Evolutionary conservation across 2,329 filamentous ascomycete genomes (phyloP).

Genomic region (Colletotrichum sp.): DNA sequence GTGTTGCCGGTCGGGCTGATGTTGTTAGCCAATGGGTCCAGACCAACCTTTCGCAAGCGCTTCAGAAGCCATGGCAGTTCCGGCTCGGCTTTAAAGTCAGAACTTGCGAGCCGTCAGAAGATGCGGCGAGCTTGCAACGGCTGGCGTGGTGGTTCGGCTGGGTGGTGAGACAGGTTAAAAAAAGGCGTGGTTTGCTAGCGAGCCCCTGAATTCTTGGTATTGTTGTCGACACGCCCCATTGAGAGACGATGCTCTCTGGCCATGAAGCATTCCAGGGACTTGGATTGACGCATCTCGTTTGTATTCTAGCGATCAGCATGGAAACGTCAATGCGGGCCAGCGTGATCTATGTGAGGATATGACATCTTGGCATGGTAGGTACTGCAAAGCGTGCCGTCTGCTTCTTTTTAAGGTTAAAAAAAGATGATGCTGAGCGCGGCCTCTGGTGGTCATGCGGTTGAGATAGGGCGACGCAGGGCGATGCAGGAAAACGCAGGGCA

Average conservation of each 20-base stretch:
- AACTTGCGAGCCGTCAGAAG: not conserved
- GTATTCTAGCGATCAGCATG: not conserved
- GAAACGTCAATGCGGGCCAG: not conserved
- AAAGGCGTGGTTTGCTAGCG: not conserved
- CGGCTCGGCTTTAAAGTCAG: not conserved
- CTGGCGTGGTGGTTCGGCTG: not conserved
- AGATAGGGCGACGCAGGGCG: not conserved
- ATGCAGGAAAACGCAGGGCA: not conserved
- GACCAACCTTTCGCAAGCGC: not conserved
- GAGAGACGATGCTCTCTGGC: not conserved
- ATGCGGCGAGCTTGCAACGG: slow-evolving; percentile 4
- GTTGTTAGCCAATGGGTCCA: not conserved
- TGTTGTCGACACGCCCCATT: not conserved
- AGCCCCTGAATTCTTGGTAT: slow-evolving; percentile 1
- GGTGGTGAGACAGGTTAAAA: slow-evolving; percentile 1
- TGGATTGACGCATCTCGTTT: not conserved
- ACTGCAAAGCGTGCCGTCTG: not conserved
- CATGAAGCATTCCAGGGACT: not conserved
- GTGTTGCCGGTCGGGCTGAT: not conserved
- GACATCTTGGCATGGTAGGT: not conserved
- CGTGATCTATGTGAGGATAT: not conserved
- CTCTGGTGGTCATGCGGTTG: not conserved
- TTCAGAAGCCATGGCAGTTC: not conserved
- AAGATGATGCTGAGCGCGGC: not conserved
- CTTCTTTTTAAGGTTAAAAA: not conserved